A percentile compares a stretch with the other conserved stretches of the same genome.
These are phyloP conservation scores for Colletotrichum sp. DNA, from an alignment of 2,329 filamentous ascomycete genomes.

Conservation along the genomic window DNA sequence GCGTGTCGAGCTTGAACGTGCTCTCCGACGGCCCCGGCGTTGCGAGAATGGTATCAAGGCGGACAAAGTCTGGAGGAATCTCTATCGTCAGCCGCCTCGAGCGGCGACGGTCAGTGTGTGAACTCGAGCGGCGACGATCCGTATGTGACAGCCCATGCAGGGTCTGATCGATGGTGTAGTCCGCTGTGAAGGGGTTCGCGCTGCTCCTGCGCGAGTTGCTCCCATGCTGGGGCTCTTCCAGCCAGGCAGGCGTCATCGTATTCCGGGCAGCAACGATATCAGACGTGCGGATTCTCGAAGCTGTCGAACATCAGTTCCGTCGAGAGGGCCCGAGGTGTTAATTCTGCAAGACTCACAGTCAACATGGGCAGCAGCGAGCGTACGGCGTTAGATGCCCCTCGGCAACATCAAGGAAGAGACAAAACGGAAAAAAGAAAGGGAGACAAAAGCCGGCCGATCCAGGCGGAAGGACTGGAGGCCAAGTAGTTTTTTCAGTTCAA, in stretches of 20 bases:
- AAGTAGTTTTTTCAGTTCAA: not conserved
- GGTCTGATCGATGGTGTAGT: slow-evolving; percentile 19
- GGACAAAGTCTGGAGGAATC: not conserved
- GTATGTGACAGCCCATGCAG: slow-evolving; percentile 3
- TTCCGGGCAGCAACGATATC: not conserved
- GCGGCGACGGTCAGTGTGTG: not conserved
- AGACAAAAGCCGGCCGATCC: not conserved
- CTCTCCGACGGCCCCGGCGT: slow-evolving; percentile 5
- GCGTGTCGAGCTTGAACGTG: not conserved
- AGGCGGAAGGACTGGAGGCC: not conserved
- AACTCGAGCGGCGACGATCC: not conserved
- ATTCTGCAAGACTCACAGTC: not conserved
- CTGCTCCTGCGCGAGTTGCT: not conserved
- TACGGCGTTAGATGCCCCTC: not conserved
- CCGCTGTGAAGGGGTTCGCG: slow-evolving; percentile 11
- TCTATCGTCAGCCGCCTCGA: slow-evolving; percentile 5
- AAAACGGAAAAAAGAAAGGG: not conserved
- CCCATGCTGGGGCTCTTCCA: slow-evolving; percentile 6
- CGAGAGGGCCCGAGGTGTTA: not conserved
- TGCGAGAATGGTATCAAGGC: not conserved
- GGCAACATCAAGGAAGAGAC: not conserved
- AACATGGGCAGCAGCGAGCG: not conserved
- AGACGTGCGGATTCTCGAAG: not conserved
- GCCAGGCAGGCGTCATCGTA: slow-evolving; percentile 16
- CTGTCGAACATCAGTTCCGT: not conserved